Percentiles rank a stretch among this genome's conserved stretches.
Conservation (phyloP, 2,329 filamentous ascomycete genomes). For the Fusarium buxicola region DNA sequence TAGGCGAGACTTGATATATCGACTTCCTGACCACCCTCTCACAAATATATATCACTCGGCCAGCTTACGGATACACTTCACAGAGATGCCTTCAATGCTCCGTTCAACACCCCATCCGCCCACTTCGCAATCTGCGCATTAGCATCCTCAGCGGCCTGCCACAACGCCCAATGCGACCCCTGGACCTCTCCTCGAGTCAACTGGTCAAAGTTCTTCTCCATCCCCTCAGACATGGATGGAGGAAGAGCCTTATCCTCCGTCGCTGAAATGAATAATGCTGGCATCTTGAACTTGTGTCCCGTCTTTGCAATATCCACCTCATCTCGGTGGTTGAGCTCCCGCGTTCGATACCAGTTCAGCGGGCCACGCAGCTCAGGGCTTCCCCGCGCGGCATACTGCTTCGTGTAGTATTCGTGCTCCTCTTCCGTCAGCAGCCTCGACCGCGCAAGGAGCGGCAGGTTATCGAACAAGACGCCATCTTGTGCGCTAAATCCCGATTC, state of each 20-base stretch:
- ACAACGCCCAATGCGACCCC: conserved; percentile 84
- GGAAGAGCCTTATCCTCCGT: conserved; percentile 78
- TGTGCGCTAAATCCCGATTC: conserved; percentile 68
- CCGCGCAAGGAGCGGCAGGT: conserved; percentile 66
- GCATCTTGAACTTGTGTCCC: conserved; percentile 65
- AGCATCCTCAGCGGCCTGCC: conserved; percentile 76
- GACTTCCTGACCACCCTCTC: no score
- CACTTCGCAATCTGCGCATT: conserved; percentile 78
- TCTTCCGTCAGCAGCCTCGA: conserved; percentile 72
- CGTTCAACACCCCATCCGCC: conserved; percentile 62
- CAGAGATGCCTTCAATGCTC: conserved; percentile 46
- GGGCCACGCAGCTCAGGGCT: conserved; percentile 77
- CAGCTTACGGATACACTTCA: conserved; percentile 15
- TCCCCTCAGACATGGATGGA: conserved; percentile 75
- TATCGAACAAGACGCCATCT: conserved; percentile 73
- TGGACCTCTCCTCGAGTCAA: conserved; percentile 75
- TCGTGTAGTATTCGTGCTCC: conserved; percentile 81
- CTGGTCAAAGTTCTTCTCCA: conserved; percentile 75
- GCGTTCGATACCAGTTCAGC: conserved; percentile 88
- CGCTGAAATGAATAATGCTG: conserved; percentile 81
- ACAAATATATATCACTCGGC: no score
- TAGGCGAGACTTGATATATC: no score
- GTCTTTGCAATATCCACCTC: conserved; percentile 72
- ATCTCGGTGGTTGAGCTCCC: conserved; percentile 79
- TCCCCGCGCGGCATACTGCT: conserved; percentile 72